These are phyloP conservation scores for Tulasnella sp. DNA, from an alignment of 768 basidiomycete species.

Conservation along the genomic window DNA sequence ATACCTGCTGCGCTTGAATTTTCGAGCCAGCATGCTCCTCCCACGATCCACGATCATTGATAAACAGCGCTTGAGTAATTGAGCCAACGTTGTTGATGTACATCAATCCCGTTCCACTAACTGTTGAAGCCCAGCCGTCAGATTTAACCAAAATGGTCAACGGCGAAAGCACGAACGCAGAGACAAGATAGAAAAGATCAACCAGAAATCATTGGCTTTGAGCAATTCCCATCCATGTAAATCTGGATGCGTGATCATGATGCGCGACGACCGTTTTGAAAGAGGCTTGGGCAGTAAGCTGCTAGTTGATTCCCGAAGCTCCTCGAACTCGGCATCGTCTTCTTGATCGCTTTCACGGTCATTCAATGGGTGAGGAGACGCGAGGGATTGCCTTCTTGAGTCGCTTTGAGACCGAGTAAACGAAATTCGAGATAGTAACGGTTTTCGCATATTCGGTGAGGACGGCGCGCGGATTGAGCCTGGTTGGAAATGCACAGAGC, in stretches of 20 bases:
- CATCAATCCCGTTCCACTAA: constrained; percentile 73
- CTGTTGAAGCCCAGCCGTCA: constrained; percentile 38
- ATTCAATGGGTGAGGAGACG: constrained; percentile 7
- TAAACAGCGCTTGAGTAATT: constrained; percentile 65
- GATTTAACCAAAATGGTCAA: neutral
- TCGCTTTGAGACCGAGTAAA: neutral
- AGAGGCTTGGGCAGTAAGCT: neutral
- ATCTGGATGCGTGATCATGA: constrained; percentile 40
- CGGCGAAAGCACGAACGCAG: constrained; percentile 47
- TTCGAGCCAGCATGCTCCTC: constrained; percentile 63
- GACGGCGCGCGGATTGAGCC: constrained; percentile 6
- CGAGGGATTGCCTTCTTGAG: neutral
- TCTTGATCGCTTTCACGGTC: neutral
- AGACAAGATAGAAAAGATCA: constrained; percentile 54
- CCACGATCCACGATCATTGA: constrained; percentile 54
- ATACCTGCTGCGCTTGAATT: constrained; percentile 84
- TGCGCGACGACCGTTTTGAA: neutral
- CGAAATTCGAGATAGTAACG: constrained; percentile 3
- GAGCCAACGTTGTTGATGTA: constrained; percentile 88
- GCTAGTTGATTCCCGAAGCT: neutral
- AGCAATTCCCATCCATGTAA: constrained; percentile 54
- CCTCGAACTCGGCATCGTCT: neutral
- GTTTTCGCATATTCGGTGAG: constrained; percentile 4
- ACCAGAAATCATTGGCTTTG: constrained; percentile 57
- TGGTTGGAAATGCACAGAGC: constrained; percentile 3